phyloP scores from a whole-genome alignment of 345 rosid genomes.

The Moringa oleifera region DNA sequence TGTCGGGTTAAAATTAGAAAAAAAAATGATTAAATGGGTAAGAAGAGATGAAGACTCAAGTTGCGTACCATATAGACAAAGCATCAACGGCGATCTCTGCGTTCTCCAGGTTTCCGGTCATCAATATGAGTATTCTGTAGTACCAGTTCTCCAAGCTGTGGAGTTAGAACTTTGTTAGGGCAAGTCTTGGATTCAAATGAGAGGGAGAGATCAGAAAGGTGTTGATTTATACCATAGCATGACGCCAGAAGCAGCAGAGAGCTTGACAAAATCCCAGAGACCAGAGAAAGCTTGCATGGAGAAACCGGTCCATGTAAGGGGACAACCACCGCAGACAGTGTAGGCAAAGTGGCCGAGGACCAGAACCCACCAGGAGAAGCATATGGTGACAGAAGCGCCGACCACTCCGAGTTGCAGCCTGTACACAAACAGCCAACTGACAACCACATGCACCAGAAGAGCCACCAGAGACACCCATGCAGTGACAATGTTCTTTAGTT shows the following conservation, averaged over 20 bases:
- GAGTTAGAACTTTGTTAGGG: too few relatives aligned
- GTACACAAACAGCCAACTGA: constrained; percentile 63
- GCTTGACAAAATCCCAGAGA: constrained; percentile 67
- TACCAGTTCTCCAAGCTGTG: constrained; percentile 96
- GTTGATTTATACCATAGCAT: constrained; percentile 54
- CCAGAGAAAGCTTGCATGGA: constrained; percentile 67
- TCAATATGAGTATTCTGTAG: constrained; percentile 58
- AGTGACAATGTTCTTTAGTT: constrained; percentile 48
- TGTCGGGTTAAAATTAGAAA: too few relatives aligned
- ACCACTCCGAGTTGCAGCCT: constrained; percentile 44
- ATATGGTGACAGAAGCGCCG: constrained; percentile 49
- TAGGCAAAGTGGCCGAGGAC: constrained; percentile 38
- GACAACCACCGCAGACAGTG: constrained; percentile 52
- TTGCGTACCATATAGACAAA: constrained; percentile 51
- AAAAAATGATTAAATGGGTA: too few relatives aligned
- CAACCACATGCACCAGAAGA: constrained; percentile 44
- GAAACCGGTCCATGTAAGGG: constrained; percentile 79
- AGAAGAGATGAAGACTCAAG: too few relatives aligned
- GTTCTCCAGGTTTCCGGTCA: constrained; percentile 75
- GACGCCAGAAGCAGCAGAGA: constrained; percentile 77
- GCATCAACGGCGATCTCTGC: constrained; percentile 77
- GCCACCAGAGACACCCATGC: constrained; percentile 48
- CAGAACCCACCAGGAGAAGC: constrained; percentile 70
- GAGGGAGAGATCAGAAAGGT: neutral
- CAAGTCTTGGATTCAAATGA: too few relatives aligned